phyloP scores from a whole-genome alignment of 1,284 basidiomycete species.

The Mycena sp. region DNA sequence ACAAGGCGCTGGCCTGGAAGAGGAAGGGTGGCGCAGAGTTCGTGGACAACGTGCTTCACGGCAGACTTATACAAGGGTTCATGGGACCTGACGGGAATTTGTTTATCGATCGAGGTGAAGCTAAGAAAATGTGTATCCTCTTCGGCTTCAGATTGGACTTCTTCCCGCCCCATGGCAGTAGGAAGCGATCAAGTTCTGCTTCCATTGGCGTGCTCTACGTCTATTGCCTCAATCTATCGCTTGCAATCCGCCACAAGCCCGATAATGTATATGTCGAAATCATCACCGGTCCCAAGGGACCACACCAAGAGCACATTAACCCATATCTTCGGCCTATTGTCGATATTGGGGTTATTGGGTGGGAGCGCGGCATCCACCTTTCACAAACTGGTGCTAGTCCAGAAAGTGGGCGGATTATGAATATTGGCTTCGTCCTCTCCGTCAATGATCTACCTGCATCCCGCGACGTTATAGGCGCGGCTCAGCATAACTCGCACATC shows the following conservation, averaged over 20 bases:
- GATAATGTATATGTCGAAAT: slow-evolving; percentile 38
- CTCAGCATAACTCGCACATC: slow-evolving; percentile 28
- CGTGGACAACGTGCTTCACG: slow-evolving; percentile 24
- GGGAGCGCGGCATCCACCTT: slow-evolving; percentile 30
- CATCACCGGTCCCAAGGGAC: slow-evolving; percentile 31
- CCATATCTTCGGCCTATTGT: slow-evolving; percentile 16
- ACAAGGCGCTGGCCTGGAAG: slow-evolving; percentile 22
- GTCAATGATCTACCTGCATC: slow-evolving; percentile 39
- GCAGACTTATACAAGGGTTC: slow-evolving; percentile 29
- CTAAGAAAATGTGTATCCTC: slow-evolving; percentile 20
- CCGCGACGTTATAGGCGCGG: slow-evolving; percentile 30
- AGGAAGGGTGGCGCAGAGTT: not conserved
- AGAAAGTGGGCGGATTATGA: not conserved
- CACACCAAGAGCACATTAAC: slow-evolving; percentile 23
- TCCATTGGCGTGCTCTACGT: slow-evolving; percentile 30
- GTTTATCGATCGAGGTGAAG: slow-evolving; percentile 30
- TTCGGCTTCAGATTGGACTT: slow-evolving; percentile 20
- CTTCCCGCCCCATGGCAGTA: slow-evolving; percentile 10
- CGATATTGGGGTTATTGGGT: slow-evolving; percentile 24
- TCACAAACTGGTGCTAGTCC: slow-evolving; percentile 23
- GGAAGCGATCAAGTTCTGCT: not conserved
- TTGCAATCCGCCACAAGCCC: slow-evolving; percentile 26
- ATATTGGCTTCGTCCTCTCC: slow-evolving; percentile 31
- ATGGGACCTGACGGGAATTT: slow-evolving; percentile 28
- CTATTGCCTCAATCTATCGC: slow-evolving; percentile 34